Base-by-base conservation (phyloP, 2,329 filamentous ascomycete genomes). In the Hypoxylon rubiginosum region DNA sequence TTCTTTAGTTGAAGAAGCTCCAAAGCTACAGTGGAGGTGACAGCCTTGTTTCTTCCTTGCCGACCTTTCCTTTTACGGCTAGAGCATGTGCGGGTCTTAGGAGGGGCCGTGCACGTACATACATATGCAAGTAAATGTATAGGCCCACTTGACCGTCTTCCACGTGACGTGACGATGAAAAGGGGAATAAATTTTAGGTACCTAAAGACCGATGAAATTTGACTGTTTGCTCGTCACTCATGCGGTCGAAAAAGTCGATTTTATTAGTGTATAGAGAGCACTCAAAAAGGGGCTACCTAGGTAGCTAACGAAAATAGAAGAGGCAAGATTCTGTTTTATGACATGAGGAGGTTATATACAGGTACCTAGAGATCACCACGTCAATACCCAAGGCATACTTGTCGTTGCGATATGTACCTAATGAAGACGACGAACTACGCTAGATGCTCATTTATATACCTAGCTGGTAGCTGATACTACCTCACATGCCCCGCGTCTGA, bases 1-100 rank as follows among this genome's bases (percentile, higher is more conserved):
- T 24, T 24, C 59, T 63, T 51, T 17, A 58, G 62, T 54, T 64
- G 56, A 45, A 6, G 43, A 41, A 55, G 52, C 52, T 55, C 36
- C 52, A 55, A 30, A 55, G 52, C 52, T 55, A 19, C 13, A 52
- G 50, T 39, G 50, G 50, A 52, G 32, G 15, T 54, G 51, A 10
- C 11, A 41, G 36, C 46, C 46, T 49, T 50, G 54, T 13, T 57
- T 43, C 36, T 57, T 57, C 55, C 17, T 17, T 32, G 50, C 19
- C 1, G 45, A 36, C 46, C 19, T 36, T 57, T 58, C 46, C 46
- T 50, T n/a, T 30, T 50, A 24, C 26, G 43, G 53, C 28, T 57
- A 57, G 41, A 49, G 28, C 41, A 36, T 26, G 57, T n/a, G 46
- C 39, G 49, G 21, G 49, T 48, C 39, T 53, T 8, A n/a, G 9